Evolutionary conservation across 2,329 filamentous ascomycete genomes (phyloP), one percentile per base, ranked within the genome.

Genomic region (Verticillium zaregamsianum): DNA sequence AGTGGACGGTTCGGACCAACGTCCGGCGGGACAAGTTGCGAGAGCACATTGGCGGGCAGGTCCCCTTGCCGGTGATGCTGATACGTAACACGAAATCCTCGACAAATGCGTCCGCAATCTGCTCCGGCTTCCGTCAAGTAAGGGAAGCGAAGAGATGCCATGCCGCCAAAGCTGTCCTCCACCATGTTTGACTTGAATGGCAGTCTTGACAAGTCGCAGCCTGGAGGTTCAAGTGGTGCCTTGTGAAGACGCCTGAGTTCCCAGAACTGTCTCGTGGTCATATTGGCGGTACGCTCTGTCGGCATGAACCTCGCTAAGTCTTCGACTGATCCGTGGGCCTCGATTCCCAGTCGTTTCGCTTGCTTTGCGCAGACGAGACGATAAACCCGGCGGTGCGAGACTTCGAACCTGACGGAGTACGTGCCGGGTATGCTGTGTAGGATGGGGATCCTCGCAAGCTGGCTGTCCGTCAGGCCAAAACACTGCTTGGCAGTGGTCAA

Each of bases 291-390:
- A 39, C 57, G 32, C 12, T 8, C 5, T 55, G 52, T 25, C 58
- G 61, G 39, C 33, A 40, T 33, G 23, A 39, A 20, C 49, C 40
- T 33, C 7, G 58, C 59, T 60, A 66, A 33, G 55, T 61, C 57
- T 33, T 61, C 55, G 25, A 57, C 57, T 14, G 68, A 70, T 11
- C 68, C 68, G 49, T 73, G 68, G 20, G 70, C 59, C 12, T 65
- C 57, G 31, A 72, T 60, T 4, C 66, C 69, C 20, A 74, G 64
- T 15, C 68, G 37, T 60, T 72, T 72, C 20, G 64, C 68, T 32
- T 72, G 68, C 59, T 68, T 70, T 15, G 70, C 66, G 62, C 69
- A 71, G 31, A 73, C 69, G 20, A 73, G 63, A 9, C 62, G 66
- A n/a, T 64, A 61, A 20, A 61, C 59, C n/a, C 60, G 60, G 28